A percentile compares a stretch with the other conserved stretches of the same genome.
Evolutionary conservation across 306 rosid genomes (phyloP).

Genomic region (Oxytropis ochrocephala): DNA sequence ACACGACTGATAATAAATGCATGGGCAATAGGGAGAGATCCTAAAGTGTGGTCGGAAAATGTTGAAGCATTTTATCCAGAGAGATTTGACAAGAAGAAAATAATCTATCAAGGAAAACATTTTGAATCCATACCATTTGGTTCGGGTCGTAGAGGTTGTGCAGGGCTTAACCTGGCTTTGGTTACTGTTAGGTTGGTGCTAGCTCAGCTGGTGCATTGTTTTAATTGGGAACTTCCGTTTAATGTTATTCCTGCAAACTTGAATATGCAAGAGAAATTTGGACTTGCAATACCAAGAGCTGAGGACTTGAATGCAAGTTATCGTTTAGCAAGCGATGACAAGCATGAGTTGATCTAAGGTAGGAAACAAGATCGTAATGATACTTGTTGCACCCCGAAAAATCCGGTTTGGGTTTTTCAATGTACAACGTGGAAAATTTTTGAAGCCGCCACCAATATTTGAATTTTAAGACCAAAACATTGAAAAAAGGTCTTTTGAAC

Average conservation of each 20-base stretch:
- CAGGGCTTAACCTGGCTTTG: slow-evolving; percentile 28
- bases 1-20: slow-evolving; percentile 13
- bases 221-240: slow-evolving; percentile 29
- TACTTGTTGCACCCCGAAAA: too few species aligned
- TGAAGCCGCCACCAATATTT: too few species aligned
- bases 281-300: slow-evolving; percentile 27
- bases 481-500: too few species aligned
- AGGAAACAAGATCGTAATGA: background rate
- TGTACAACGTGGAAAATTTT: too few species aligned
- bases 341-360: background rate
- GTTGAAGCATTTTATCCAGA: slow-evolving; percentile 24
- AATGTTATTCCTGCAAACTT: slow-evolving; percentile 1
- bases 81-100: slow-evolving; percentile 5
- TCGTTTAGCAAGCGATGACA: background rate
- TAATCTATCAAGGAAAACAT: slow-evolving; percentile 10
- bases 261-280: slow-evolving; percentile 31
- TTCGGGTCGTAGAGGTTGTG: slow-evolving; percentile 29
- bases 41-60: slow-evolving; percentile 17
- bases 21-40: slow-evolving; percentile 36
- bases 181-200: background rate
- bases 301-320: background rate
- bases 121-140: slow-evolving; percentile 28
- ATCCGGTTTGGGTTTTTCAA: too few species aligned
- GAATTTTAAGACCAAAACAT: too few species aligned
- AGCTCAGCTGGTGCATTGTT: slow-evolving; percentile 37